Base-by-base conservation (phyloP, 768 basidiomycete species). In the Pluteus cervinus region DNA sequence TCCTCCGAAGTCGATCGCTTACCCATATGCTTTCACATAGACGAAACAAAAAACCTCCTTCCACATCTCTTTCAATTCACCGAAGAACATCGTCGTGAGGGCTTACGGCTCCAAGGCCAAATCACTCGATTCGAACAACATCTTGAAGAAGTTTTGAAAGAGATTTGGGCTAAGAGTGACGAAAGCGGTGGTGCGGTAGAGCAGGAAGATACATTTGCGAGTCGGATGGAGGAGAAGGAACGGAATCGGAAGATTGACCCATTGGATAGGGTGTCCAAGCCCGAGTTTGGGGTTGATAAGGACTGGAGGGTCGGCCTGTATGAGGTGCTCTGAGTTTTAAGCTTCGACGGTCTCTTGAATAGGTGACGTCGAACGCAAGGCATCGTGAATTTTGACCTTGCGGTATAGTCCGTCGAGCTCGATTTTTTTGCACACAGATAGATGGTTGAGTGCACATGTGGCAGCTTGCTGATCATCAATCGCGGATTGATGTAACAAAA, bases 61-160 rank as follows among this genome's bases (percentile, higher is more conserved):
- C 87, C 88, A 3, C 85, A 91, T 53, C 64, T 96, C 16, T 59
- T 84, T 34, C 75, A 83, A 41, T 75, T 87, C 40, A 77, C 81
- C 0, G 42, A 67, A 4, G 75, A 73, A 25, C 88, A 93, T 52
- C 69, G 75, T 2, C 57, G 62, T n/a, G 82, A 86, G 43, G 91
- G 82, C 0, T 46, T 54, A 24, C 62, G 58, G 2, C 60, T 96
- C 40, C 89, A 94, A 54, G 49, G 60, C 4, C 74, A 79, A 29
- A 58, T 89, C 1, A 43, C 48, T 3, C 56, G 58, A 0, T 82
- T 93, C 42, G 73, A 80, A 43, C 46, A 43, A 21, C 80, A 83
- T 57, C 50, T 86, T 9, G 56, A 61, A 7, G 61, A 62, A 12
- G 72, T 74, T 5, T 52, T 88, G 10, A 76, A 81, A 10, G 78